These are phyloP conservation scores for Trichoderma harzianum DNA, from an alignment of 2,329 filamentous ascomycete species.

Conservation along the genomic window DNA sequence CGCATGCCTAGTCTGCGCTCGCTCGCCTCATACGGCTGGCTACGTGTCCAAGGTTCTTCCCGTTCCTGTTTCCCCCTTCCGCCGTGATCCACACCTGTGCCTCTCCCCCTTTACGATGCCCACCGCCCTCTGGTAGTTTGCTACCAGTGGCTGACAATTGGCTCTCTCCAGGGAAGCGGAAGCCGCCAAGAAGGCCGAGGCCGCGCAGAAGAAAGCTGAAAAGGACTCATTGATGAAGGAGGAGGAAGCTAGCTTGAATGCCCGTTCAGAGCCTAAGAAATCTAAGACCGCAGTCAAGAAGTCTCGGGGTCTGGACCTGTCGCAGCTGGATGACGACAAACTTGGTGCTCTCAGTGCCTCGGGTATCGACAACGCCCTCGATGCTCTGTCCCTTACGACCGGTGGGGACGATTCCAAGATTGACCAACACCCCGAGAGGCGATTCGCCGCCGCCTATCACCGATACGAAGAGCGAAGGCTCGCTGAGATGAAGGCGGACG, in stretches of 20 bases:
- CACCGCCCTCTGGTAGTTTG: constrained; percentile 4
- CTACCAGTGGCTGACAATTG: background rate
- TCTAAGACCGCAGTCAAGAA: constrained; percentile 67
- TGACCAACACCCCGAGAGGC: constrained; percentile 82
- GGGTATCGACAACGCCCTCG: constrained; percentile 90
- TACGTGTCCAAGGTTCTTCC: background rate
- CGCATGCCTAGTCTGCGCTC: background rate
- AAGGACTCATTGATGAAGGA: constrained; percentile 77
- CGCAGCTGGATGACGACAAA: constrained; percentile 66
- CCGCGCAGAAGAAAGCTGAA: constrained; percentile 90
- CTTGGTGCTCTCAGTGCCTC: constrained; percentile 69
- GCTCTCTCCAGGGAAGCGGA: constrained; percentile 34
- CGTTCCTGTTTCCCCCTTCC: background rate
- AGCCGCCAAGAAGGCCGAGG: constrained; percentile 70
- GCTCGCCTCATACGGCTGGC: background rate
- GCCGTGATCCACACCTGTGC: background rate
- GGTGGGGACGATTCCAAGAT: constrained; percentile 63
- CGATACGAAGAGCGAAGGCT: constrained; percentile 78
- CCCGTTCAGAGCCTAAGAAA: constrained; percentile 62
- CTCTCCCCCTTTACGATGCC: background rate
- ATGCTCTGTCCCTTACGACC: constrained; percentile 69
- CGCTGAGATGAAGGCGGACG: constrained; percentile 81
- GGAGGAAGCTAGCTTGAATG: constrained; percentile 67
- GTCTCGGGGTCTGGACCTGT: constrained; percentile 68
- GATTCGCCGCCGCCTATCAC: constrained; percentile 82